Evolutionary conservation across 495 filamentous ascomycete genomes (phyloP).

Genomic region (Penicillium herquei): DNA sequence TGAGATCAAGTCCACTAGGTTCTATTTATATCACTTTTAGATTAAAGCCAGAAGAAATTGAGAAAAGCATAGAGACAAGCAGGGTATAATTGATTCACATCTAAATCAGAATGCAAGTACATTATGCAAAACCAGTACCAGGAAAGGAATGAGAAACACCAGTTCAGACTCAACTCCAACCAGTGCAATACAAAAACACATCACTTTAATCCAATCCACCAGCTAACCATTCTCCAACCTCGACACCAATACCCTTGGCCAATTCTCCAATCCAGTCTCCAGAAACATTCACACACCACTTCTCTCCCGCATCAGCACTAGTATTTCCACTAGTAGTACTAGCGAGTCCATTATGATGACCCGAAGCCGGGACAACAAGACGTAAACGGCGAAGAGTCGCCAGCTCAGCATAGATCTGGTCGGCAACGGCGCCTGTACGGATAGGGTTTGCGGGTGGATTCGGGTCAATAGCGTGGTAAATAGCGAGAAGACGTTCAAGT

Average conservation of each 20-base stretch:
- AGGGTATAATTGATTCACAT: conserved; percentile 19
- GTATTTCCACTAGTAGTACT: conserved; percentile 39
- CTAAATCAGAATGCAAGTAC: background rate
- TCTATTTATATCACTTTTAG: too few species aligned
- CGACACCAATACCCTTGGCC: conserved; percentile 47
- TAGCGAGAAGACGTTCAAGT: conserved; percentile 82
- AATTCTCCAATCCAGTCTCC: conserved; percentile 49
- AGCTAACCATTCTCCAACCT: conserved; percentile 50
- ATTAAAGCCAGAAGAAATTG: conserved; percentile 2
- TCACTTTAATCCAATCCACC: conserved; percentile 38
- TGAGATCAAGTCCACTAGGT: too few species aligned
- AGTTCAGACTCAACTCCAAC: background rate
- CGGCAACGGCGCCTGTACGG: conserved; percentile 43
- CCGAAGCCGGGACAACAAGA: conserved; percentile 62
- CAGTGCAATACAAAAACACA: background rate
- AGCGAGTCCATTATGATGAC: conserved; percentile 36
- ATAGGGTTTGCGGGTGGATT: conserved; percentile 58
- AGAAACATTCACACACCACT: conserved; percentile 49
- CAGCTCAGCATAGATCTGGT: conserved; percentile 68
- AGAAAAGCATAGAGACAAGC: too few species aligned
- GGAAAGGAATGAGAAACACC: background rate
- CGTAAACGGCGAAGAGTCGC: conserved; percentile 78
- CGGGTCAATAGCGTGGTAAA: conserved; percentile 76
- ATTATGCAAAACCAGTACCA: conserved; percentile 8
- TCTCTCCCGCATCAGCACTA: conserved; percentile 42